Evolutionary conservation across 1,284 basidiomycete genomes (phyloP).

Genomic region (Ganoderma leucocontextum): DNA sequence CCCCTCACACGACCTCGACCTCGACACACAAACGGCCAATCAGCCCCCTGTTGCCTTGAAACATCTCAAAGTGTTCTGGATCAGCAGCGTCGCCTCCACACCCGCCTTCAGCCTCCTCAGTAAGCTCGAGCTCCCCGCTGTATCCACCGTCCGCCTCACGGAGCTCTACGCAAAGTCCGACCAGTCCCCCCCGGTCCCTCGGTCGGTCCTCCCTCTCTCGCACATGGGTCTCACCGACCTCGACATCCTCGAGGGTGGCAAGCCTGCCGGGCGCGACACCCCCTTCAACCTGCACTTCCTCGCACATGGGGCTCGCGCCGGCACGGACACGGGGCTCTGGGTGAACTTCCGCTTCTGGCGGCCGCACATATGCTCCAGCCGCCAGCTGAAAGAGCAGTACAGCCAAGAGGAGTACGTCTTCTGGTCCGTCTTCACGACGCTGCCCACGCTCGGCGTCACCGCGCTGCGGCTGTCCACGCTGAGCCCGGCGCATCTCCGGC

Average conservation of each 20-base stretch:
- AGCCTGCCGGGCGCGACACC: background rate
- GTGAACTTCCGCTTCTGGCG: background rate
- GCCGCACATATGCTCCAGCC: background rate
- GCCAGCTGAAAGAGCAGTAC: background rate
- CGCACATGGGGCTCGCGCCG: background rate
- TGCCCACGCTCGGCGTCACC: background rate
- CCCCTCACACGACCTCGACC: background rate
- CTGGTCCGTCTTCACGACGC: background rate
- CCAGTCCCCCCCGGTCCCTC: background rate
- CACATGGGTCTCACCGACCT: background rate
- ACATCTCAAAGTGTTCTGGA: background rate
- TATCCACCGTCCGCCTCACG: background rate
- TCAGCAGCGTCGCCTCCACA: background rate
- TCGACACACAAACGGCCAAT: background rate
- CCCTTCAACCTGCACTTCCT: background rate
- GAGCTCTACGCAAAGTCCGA: background rate
- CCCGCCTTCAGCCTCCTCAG: background rate
- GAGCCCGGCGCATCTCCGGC: background rate
- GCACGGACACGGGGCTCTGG: background rate
- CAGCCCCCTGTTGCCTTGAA: background rate
- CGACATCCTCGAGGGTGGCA: conserved; percentile 1
- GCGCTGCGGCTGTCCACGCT: background rate
- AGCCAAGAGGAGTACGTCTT: background rate
- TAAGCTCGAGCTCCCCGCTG: background rate
- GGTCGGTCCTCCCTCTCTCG: background rate